These are phyloP conservation scores for Porodaedalea pini DNA, from an alignment of 1,284 basidiomycete species.

Conservation along the genomic window DNA sequence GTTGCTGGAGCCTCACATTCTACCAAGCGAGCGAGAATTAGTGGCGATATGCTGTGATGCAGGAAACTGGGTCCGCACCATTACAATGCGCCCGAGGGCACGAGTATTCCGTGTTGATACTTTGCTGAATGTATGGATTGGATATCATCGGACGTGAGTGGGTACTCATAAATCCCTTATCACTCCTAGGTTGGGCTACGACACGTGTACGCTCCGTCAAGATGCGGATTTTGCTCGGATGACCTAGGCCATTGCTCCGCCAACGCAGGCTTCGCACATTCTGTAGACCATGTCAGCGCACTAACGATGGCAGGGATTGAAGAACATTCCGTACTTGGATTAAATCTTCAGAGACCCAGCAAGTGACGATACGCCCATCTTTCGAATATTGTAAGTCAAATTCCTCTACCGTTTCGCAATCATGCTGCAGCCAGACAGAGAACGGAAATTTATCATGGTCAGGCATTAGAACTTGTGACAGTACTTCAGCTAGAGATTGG, in stretches of 20 bases:
- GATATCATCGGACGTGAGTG: not conserved
- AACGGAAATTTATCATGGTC: not conserved
- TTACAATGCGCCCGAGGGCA: not conserved
- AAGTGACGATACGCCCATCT: slow-evolving; percentile 6
- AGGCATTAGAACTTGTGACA: slow-evolving; percentile 1
- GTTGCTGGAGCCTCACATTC: not conserved
- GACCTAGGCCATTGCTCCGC: slow-evolving; percentile 12
- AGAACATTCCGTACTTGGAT: not conserved
- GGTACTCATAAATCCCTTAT: not conserved
- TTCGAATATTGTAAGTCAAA: slow-evolving; percentile 5
- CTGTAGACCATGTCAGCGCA: not conserved
- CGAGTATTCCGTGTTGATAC: not conserved
- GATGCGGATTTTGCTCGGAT: slow-evolving; percentile 8
- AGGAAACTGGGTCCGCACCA: not conserved
- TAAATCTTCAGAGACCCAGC: slow-evolving; percentile 12
- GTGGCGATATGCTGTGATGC: not conserved
- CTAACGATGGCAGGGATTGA: not conserved
- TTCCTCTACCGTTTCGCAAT: slow-evolving; percentile 1
- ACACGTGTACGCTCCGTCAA: slow-evolving; percentile 8
- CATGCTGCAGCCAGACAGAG: slow-evolving; percentile 12
- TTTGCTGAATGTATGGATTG: not conserved
- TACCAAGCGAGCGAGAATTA: not conserved
- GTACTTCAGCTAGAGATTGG: not conserved
- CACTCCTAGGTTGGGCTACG: not conserved
- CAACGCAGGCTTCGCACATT: not conserved